Percentiles rank a stretch among this genome's conserved stretches.
These are phyloP conservation scores for Claviceps sp. DNA, from an alignment of 2,329 filamentous ascomycete species.

Conservation along the genomic window DNA sequence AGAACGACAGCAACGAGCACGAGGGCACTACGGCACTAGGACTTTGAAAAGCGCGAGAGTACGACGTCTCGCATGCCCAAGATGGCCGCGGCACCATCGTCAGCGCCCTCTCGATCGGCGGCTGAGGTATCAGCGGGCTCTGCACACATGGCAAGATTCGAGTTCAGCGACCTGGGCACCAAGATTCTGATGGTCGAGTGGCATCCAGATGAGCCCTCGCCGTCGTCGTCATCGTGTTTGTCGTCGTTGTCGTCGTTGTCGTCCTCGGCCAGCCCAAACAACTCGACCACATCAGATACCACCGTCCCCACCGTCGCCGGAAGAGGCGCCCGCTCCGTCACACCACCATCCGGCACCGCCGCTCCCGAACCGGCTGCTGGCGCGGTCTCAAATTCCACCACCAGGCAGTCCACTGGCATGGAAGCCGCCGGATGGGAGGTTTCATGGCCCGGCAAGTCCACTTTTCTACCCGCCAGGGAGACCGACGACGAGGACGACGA, in stretches of 20 bases:
- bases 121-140: conserved; percentile 1
- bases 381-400: not conserved
- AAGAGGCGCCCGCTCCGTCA: conserved; percentile 2
- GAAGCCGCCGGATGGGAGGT: conserved; percentile 50
- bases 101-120: conserved; percentile 21
- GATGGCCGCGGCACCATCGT: conserved; percentile 13
- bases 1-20: too few species aligned
- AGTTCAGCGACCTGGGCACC: conserved; percentile 77
- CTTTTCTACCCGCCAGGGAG: conserved; percentile 49
- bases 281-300: not conserved
- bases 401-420: conserved; percentile 2
- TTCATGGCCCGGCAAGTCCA: conserved; percentile 69
- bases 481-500: conserved; percentile 16
- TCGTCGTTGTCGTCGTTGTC: not conserved
- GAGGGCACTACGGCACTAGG: too few species aligned
- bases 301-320: not conserved
- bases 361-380: not conserved
- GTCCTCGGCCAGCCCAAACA: not conserved
- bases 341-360: conserved; percentile 6
- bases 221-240: not conserved
- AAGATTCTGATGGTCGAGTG: conserved; percentile 93
- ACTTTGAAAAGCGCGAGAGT: not conserved
- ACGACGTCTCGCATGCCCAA: not conserved
- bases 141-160: conserved; percentile 54
- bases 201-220: conserved; percentile 32